Conservation (phyloP, 768 basidiomycete genomes). For the Trametes punicea region DNA sequence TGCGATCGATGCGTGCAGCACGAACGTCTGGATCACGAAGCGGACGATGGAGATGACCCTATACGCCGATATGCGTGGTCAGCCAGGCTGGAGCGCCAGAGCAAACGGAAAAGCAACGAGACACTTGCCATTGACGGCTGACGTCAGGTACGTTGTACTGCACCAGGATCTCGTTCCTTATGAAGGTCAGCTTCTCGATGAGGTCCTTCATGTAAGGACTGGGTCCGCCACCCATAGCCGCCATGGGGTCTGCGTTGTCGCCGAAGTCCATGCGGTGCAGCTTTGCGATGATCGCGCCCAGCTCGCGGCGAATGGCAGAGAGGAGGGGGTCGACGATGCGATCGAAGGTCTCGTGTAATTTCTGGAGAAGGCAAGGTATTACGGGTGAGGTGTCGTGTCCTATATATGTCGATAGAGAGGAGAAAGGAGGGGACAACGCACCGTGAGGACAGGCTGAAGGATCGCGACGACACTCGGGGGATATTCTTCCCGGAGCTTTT, state of each 20-base stretch:
- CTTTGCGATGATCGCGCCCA: constrained; percentile 72
- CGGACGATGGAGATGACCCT: constrained; percentile 50
- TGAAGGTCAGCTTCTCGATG: constrained; percentile 78
- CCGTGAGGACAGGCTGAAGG: constrained; percentile 57
- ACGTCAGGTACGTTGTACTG: constrained; percentile 72
- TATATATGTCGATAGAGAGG: neutral
- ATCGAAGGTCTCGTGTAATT: constrained; percentile 48
- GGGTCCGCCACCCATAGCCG: constrained; percentile 53
- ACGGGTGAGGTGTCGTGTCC: neutral
- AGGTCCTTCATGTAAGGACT: constrained; percentile 93
- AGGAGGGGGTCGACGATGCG: constrained; percentile 60
- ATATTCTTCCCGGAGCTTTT: constrained; percentile 67
- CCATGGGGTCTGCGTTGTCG: constrained; percentile 60
- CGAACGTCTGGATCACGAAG: constrained; percentile 80
- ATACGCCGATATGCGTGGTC: constrained; percentile 13
- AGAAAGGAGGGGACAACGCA: constrained; percentile 32
- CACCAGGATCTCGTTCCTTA: constrained; percentile 73
- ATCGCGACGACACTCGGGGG: constrained; percentile 51
- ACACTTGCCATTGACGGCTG: constrained; percentile 67
- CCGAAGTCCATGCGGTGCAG: constrained; percentile 85
- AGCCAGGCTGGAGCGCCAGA: neutral
- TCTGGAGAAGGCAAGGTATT: constrained; percentile 46
- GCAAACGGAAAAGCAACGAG: too few species aligned
- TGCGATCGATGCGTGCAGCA: constrained; percentile 91
- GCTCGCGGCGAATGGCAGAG: constrained; percentile 72